Evolutionary conservation across 2,329 filamentous ascomycete species (phyloP).

Genomic region (Neofusicoccum laricinum): DNA sequence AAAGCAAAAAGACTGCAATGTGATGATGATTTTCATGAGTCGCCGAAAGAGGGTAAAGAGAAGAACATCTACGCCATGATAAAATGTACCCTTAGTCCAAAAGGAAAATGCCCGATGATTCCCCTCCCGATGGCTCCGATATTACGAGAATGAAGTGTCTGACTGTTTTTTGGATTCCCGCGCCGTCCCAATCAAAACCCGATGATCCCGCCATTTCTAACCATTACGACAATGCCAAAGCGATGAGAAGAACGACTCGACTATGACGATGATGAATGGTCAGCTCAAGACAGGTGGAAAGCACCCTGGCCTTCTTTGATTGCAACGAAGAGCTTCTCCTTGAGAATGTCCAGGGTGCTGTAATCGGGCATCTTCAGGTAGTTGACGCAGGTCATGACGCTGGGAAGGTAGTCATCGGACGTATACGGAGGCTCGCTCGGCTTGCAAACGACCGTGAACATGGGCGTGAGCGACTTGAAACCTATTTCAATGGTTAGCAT

Average conservation of each 20-base stretch:
- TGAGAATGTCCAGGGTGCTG: slow-evolving; percentile 72
- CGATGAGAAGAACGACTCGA: slow-evolving; percentile 6
- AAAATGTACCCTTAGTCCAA: not conserved
- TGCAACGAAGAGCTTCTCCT: slow-evolving; percentile 74
- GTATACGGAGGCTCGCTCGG: slow-evolving; percentile 92
- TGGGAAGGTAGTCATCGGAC: slow-evolving; percentile 97
- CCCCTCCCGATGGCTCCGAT: not conserved
- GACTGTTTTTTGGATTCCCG: not conserved
- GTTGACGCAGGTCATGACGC: slow-evolving; percentile 99
- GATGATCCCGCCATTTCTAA: slow-evolving; percentile 5
- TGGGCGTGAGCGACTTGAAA: slow-evolving; percentile 93
- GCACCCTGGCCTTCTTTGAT: slow-evolving; percentile 96
- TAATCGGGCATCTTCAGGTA: slow-evolving; percentile 98
- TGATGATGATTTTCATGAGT: slow-evolving; percentile 3
- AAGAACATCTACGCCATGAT: slow-evolving; percentile 10
- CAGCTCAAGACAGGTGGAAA: slow-evolving; percentile 82
- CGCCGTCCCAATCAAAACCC: not conserved
- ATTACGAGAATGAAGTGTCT: slow-evolving; percentile 8
- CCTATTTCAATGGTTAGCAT: slow-evolving; percentile 51
- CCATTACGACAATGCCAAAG: slow-evolving; percentile 9
- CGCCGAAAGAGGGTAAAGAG: slow-evolving; percentile 4
- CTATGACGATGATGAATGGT: not conserved
- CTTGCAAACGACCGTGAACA: slow-evolving; percentile 99
- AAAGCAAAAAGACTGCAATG: not conserved
- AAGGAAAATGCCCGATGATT: not conserved